Base-by-base conservation (phyloP, 352 stramenopile genomes). In the Blastocystis sp. region DNA sequence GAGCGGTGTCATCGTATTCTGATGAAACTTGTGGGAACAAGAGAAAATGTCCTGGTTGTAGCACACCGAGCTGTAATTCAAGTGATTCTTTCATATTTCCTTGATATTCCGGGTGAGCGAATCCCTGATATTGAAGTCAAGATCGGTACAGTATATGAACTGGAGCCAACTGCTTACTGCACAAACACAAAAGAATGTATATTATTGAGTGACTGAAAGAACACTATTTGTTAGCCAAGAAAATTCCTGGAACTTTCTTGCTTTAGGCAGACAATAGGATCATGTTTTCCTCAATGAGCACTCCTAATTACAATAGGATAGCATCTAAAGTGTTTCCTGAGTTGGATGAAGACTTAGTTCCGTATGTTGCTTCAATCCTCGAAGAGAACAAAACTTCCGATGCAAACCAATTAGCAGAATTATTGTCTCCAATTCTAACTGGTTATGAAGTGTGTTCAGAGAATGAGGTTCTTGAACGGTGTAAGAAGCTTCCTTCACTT, bases 1-100 rank as follows among this genome's bases (percentile, higher is more conserved):
- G 95, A 95, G 35, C 93, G 95, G n/a, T 89, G 97, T 62, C 92
- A 94, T 3, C 95, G 94, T 68, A 91, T 98, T 51, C 95, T 97
- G 68, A 95, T 98, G 51, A 95, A 97, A 91, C 95, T 97, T 24
- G 53, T 79, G 40, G 78, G 78, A 62, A 93, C 95, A 70, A 92
- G 94, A 89, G 95, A 96, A 91, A 96, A 56, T 42, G 57, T 89
- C 40, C 59, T 89, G 1, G 66, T 89, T 17, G 78, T 89, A 11
- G 78, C 78, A 17, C 78, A 89, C 19, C 35, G 44, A 24, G 78
- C 56, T 19, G 56, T 89, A 0, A 77, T 89, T 35, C 78, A 59
- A 33, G 78, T 89, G n/a, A 89, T 89, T 30, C 33, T 89, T 19
- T 76, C 78, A 9, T 89, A 89, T 78, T 89, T 89, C 57, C 42